These are phyloP conservation scores for Candida albicans DNA, from an alignment of 1,139 yeast genomes.

Conservation along the genomic window DNA sequence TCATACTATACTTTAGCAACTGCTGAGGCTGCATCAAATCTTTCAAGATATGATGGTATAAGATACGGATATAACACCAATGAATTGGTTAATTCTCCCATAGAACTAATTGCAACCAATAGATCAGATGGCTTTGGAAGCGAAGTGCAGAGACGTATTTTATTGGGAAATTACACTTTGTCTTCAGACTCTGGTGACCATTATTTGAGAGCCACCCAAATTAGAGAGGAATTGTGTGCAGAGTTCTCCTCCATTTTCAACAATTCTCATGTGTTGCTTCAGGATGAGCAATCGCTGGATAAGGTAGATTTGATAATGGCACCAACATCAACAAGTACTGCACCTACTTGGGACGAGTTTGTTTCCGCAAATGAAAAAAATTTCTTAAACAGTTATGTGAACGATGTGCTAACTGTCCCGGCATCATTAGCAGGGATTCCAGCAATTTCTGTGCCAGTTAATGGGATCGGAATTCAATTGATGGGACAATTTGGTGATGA, in stretches of 20 bases:
- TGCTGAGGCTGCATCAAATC: slow-evolving; percentile 91
- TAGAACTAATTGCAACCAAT: slow-evolving; percentile 50
- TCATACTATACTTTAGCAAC: slow-evolving; percentile 87
- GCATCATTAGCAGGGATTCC: slow-evolving; percentile 93
- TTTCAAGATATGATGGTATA: slow-evolving; percentile 87
- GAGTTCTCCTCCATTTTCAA: slow-evolving; percentile 70
- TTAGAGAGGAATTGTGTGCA: slow-evolving; percentile 57
- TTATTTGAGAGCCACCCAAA: slow-evolving; percentile 70
- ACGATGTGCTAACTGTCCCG: slow-evolving; percentile 87
- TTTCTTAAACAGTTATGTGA: slow-evolving; percentile 65
- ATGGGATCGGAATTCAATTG: slow-evolving; percentile 62
- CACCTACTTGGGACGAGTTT: slow-evolving; percentile 54
- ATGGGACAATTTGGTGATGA: slow-evolving; percentile 90
- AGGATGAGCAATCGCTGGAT: slow-evolving; percentile 11
- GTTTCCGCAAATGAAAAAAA: slow-evolving; percentile 30
- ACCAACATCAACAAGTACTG: slow-evolving; percentile 68
- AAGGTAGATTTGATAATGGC: slow-evolving; percentile 71
- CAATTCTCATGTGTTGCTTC: slow-evolving; percentile 45
- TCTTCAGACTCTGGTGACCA: slow-evolving; percentile 79
- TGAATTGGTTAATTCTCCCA: slow-evolving; percentile 30
- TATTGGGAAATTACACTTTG: slow-evolving; percentile 83
- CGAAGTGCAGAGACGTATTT: slow-evolving; percentile 80
- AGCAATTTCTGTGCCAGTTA: slow-evolving; percentile 70
- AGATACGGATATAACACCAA: slow-evolving; percentile 59
- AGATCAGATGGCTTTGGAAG: slow-evolving; percentile 68